Conservation (phyloP, 495 filamentous ascomycete species). For the Trichoderma virens region DNA sequence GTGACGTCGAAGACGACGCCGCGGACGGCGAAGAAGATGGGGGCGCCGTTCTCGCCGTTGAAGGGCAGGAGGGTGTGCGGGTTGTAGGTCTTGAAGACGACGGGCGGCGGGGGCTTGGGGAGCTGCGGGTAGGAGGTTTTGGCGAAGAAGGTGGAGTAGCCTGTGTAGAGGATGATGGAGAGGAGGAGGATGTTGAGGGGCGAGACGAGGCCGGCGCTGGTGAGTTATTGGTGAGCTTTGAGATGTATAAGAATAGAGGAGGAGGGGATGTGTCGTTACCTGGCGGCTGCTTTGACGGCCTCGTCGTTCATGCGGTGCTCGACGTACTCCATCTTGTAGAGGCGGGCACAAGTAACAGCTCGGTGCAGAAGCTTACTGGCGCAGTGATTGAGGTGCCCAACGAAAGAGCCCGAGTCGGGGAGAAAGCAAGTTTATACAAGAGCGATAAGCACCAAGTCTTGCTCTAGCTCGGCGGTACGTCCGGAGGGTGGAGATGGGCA, state of each 20-base stretch:
- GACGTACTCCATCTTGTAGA: conserved; percentile 45
- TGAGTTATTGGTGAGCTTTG: conserved; percentile 13
- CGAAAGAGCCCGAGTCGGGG: too few relatives aligned
- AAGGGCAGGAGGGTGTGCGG: conserved; percentile 78
- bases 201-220: conserved; percentile 55
- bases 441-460: too few relatives aligned
- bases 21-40: conserved; percentile 79
- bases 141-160: conserved; percentile 62
- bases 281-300: conserved; percentile 25
- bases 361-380: too few relatives aligned
- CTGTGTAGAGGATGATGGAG: conserved; percentile 57
- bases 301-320: conserved; percentile 45
- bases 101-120: conserved; percentile 61
- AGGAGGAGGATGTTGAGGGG: conserved; percentile 75
- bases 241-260: conserved; percentile 17
- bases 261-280: conserved; percentile 14
- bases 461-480: too few relatives aligned
- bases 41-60: conserved; percentile 67
- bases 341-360: neutral
- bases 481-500: too few relatives aligned
- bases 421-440: too few relatives aligned
- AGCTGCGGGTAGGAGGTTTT: conserved; percentile 40
- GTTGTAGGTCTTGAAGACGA: conserved; percentile 88
- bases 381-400: too few relatives aligned
- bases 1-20: conserved; percentile 84